phyloP scores from a whole-genome alignment of 345 rosid genomes.

The Lepidium didymum region DNA sequence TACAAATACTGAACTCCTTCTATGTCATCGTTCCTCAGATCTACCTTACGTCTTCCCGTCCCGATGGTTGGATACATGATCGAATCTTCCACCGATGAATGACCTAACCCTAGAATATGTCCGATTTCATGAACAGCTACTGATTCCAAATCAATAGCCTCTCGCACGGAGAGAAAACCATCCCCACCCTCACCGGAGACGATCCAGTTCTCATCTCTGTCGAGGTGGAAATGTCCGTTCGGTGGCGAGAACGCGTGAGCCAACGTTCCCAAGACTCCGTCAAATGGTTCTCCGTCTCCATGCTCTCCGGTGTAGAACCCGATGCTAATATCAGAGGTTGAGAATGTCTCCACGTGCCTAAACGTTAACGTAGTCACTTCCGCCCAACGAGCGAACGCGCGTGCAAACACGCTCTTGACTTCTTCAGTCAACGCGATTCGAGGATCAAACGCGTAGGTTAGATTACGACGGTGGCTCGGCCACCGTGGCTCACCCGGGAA shows the following conservation, averaged over 20 bases:
- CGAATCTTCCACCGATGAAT: constrained; percentile 64
- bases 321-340: constrained; percentile 50
- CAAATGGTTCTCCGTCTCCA: constrained; percentile 89
- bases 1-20: constrained; percentile 67
- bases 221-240: constrained; percentile 62
- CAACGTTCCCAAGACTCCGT: constrained; percentile 68
- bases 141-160: constrained; percentile 71
- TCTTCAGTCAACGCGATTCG: constrained; percentile 36
- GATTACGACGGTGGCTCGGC: constrained; percentile 37
- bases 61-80: constrained; percentile 81
- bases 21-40: constrained; percentile 49
- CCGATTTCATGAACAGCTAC: constrained; percentile 96
- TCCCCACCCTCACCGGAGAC: constrained; percentile 31
- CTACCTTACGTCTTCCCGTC: constrained; percentile 57
- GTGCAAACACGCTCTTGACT: constrained; percentile 50
- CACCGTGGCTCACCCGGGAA: constrained; percentile 72
- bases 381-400: constrained; percentile 74
- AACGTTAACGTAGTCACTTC: constrained; percentile 62
- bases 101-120: constrained; percentile 84
- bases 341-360: constrained; percentile 28
- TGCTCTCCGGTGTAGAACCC: constrained; percentile 74
- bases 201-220: constrained; percentile 66
- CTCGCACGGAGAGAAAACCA: not conserved
- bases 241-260: constrained; percentile 96
- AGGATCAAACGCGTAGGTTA: constrained; percentile 65